Evolutionary conservation across 192 early-diverging fungal genomes (phyloP), one percentile per base, ranked within the genome.

Genomic region (Obelidium mucronatum): DNA sequence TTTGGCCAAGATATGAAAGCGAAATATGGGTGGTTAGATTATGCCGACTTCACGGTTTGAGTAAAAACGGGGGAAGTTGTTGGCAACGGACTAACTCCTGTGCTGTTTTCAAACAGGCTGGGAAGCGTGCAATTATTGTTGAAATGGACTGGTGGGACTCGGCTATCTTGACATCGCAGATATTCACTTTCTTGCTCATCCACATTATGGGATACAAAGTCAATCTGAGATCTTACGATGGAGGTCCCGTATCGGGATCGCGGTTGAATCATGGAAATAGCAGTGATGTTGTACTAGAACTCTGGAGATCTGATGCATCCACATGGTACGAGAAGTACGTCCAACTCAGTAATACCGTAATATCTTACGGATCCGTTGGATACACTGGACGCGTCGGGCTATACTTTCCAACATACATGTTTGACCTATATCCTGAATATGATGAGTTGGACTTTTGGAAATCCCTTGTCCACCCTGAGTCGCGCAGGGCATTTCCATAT

Each of bases 361-460:
- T 59, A 1, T n/a, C 24, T 58, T 39, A 33, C 19, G 70, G 70
- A 15, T 22, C 70, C 17, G 40, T 69, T 8, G 66, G 76, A 22
- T 77, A 77, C 36, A 19, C 66, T 30, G 76, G 76, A 24, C 28
- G 33, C 4, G 56, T 55, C 28, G 76, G 76, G 22, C 40, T 69
- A 3, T 76, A 76, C 37, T n/a, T 77, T 30, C 76, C 76, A 40
- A 61, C 36, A n/a, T 33, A 19, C 1, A n/a, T 77, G 53, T 24
- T 77, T 0, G 36, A 59, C 13, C 5, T 71, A 40, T 70, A 70
- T 52, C 67, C 76, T 8, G 15, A 33, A 52, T 62, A 37, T 53
- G 67, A 36, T 19, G 40, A 6, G 19, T 26, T 72, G 40, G 76
- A 77, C 33, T 77, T 77, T 40, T 77, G 76, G 76, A 48, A 55